Percentiles rank a stretch among this genome's conserved stretches.
These are phyloP conservation scores for Breviolum minutum DNA, from an alignment of 73 alveolate genomes.

Conservation along the genomic window DNA sequence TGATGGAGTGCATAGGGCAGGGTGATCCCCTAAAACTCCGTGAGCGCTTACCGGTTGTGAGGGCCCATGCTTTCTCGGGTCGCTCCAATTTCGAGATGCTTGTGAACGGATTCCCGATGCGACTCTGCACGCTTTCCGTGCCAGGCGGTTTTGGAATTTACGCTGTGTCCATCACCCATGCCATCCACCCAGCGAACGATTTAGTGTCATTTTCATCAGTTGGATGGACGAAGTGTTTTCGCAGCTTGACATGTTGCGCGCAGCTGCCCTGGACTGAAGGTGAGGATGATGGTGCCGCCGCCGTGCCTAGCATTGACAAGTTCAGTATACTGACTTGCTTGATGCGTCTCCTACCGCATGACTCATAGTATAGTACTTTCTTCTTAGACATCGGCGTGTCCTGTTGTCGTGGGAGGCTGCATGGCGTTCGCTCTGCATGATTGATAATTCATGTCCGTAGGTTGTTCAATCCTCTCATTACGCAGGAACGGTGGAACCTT, in stretches of 20 bases:
- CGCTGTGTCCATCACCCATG: not conserved
- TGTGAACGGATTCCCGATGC: not conserved
- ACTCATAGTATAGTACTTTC: no score
- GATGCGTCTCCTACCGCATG: no score
- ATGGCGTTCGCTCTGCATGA: no score
- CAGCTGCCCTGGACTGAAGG: not conserved
- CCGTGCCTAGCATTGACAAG: no score
- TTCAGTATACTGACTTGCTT: no score
- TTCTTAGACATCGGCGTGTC: no score
- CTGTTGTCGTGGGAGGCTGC: no score
- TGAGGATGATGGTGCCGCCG: no score
- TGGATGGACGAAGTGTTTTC: not conserved
- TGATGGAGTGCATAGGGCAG: not conserved
- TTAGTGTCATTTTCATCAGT: not conserved
- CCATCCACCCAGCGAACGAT: no score
- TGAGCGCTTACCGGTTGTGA: not conserved
- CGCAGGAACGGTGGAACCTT: no score
- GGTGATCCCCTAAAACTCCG: not conserved
- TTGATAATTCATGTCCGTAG: no score
- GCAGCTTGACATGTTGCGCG: not conserved
- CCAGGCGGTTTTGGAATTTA: not conserved
- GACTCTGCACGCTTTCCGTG: not conserved
- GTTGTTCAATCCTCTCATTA: no score
- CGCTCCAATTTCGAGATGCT: not conserved
- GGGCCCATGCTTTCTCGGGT: not conserved